phyloP scores from a whole-genome alignment of 768 basidiomycete species.

The Obba rivulosa region DNA sequence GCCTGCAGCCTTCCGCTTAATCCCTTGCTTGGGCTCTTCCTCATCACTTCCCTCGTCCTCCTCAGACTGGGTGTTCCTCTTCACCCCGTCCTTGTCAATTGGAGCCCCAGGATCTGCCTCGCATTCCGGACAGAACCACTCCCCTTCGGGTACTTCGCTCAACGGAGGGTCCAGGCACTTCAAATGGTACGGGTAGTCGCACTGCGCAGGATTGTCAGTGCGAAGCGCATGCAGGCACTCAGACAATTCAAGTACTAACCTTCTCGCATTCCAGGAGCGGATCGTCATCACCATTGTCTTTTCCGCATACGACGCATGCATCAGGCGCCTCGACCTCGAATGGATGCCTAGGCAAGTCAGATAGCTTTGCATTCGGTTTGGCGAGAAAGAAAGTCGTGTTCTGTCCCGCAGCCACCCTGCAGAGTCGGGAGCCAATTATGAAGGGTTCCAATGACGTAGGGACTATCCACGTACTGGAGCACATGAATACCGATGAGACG shows the following conservation, averaged over 20 bases:
- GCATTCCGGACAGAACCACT: conserved; percentile 90
- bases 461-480: conserved; percentile 46
- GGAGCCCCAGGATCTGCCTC: conserved; percentile 51
- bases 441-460: not conserved
- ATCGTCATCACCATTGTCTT: conserved; percentile 68
- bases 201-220: conserved; percentile 40
- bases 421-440: not conserved
- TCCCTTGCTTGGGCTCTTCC: conserved; percentile 14
- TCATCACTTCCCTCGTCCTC: conserved; percentile 23
- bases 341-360: conserved; percentile 80
- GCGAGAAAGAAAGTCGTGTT: conserved; percentile 85
- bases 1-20: conserved; percentile 41
- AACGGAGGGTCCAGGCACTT: conserved; percentile 79
- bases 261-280: conserved; percentile 87
- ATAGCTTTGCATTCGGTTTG: conserved; percentile 63
- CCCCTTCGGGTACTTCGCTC: conserved; percentile 72
- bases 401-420: conserved; percentile 78
- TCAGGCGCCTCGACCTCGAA: conserved; percentile 62
- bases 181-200: conserved; percentile 85
- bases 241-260: conserved; percentile 34
- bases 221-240: not conserved
- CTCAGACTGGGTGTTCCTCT: conserved; percentile 12
- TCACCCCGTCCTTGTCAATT: conserved; percentile 14
- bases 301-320: conserved; percentile 65
- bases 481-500: conserved; percentile 78